A percentile compares a stretch with the other conserved stretches of the same genome.
Evolutionary conservation across 1,139 yeast species (phyloP).

Genomic region (Debaryomycetaceae sp.): DNA sequence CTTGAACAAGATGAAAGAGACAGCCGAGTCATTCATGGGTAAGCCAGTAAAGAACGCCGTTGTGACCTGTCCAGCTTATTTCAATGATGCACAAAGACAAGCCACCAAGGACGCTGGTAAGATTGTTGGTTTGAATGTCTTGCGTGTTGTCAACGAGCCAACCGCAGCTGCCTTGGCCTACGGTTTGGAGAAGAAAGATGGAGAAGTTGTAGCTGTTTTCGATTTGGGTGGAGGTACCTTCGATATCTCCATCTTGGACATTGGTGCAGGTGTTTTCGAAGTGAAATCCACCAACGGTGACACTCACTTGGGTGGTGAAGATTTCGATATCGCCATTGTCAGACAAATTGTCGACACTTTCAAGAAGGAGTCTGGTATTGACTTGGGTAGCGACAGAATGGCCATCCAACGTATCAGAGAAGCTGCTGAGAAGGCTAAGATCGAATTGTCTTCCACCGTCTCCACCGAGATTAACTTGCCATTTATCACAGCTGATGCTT

Average conservation of each 20-base stretch:
- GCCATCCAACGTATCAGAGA: constrained; percentile 99
- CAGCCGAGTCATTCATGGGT: constrained; percentile 85
- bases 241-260: constrained; percentile 80
- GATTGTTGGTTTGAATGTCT: constrained; percentile 91
- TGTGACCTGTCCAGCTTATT: constrained; percentile 96
- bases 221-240: constrained; percentile 91
- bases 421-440: constrained; percentile 99
- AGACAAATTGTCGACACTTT: constrained; percentile 88
- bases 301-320: constrained; percentile 91
- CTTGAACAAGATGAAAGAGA: constrained; percentile 89
- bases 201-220: constrained; percentile 72
- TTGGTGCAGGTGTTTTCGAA: constrained; percentile 85
- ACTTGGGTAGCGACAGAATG: constrained; percentile 90
- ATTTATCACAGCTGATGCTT: constrained; percentile 91
- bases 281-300: constrained; percentile 88
- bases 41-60: constrained; percentile 70
- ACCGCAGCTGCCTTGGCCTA: constrained; percentile 98
- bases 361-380: constrained; percentile 90
- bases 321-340: constrained; percentile 81
- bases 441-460: constrained; percentile 91
- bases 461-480: constrained; percentile 96
- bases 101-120: constrained; percentile 99
- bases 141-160: constrained; percentile 98
- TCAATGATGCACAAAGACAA: constrained; percentile 97
- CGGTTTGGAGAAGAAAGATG: constrained; percentile 84